Base-by-base conservation (phyloP, 371 early-diverging fungal species). In the Paraphysoderma sedebokerense region DNA sequence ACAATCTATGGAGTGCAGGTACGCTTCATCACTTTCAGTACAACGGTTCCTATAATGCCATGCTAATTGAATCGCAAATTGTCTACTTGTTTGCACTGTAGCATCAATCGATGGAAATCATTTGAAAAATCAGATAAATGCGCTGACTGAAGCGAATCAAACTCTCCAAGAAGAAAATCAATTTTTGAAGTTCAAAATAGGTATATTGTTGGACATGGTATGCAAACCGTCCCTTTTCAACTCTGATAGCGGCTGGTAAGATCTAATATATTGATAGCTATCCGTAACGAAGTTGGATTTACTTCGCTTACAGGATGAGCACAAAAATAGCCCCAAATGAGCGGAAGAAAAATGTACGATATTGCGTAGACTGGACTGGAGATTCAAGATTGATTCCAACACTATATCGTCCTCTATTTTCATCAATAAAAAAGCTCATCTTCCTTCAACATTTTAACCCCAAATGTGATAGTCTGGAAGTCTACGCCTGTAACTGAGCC, bases 161-260 rank as follows among this genome's bases (percentile, higher is more conserved):
- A n/a, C 13, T 13, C 30, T 48, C 27, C 46, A 48, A 34, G 48
- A 48, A 24, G 48, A 48, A 24, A 48, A 48, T 24, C 48, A 48
- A n/a, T 4, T 41, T 36, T 13, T 48, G 8, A 44, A 46, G 48
- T 48, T 48, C 30, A 48, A 48, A 24, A 22, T 48, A 13, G 48
- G 40, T 6, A 5, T 48, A 34, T 24, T 48, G 31, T 38, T 48
- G 48, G 48, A 48, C 23, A 48, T 48, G 48, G 48, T 44, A n/a
- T n/a, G 44, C 15, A 35, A 15, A 15, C 35, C 19, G n/a, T 35
- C 35, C 19, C 15, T 19, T 35, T 35, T 19, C 35, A 35, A 15
- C 35, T 19, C 35, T 35, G n/a, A 15, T 35, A 15, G 15, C 15
- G n/a, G 15, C 19, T 15, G n/a, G 15, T 35, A 19, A 35, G 35